Percentiles rank a stretch among this genome's conserved stretches.
Conservation (phyloP, 2,329 filamentous ascomycete species). For the Magnaporthiopsis poae region DNA sequence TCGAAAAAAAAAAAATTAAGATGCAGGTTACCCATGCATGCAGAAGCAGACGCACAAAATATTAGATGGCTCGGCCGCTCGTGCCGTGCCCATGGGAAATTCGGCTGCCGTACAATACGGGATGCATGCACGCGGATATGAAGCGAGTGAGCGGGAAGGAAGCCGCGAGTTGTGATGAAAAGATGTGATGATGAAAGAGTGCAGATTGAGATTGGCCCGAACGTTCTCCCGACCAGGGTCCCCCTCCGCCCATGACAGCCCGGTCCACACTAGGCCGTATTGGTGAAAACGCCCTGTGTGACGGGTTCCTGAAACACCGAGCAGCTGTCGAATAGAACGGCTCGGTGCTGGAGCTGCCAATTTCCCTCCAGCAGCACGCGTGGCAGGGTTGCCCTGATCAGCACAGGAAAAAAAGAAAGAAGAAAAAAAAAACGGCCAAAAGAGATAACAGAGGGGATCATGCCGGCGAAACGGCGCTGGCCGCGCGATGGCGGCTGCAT, state of each 20-base stretch:
- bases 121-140: neutral
- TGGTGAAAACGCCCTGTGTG: slow-evolving; percentile 2
- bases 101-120: neutral
- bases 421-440: neutral
- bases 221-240: neutral
- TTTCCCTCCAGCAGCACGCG: slow-evolving; percentile 7
- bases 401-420: neutral
- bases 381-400: neutral
- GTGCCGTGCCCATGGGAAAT: neutral
- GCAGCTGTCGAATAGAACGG: slow-evolving; percentile 3
- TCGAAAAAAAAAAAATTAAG: neutral
- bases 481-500: neutral
- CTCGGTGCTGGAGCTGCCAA: slow-evolving; percentile 1
- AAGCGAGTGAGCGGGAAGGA: too few relatives aligned
- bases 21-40: neutral
- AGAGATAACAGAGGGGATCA: neutral
- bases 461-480: neutral
- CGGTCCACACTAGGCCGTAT: slow-evolving; percentile 1
- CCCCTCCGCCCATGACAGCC: neutral
- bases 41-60: neutral
- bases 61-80: neutral
- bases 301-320: slow-evolving; percentile 3
- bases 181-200: neutral
- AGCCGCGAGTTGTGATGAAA: too few relatives aligned
- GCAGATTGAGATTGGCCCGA: neutral